Conservation (phyloP, 1,139 yeast species). For the Maudiozyma humilis region DNA sequence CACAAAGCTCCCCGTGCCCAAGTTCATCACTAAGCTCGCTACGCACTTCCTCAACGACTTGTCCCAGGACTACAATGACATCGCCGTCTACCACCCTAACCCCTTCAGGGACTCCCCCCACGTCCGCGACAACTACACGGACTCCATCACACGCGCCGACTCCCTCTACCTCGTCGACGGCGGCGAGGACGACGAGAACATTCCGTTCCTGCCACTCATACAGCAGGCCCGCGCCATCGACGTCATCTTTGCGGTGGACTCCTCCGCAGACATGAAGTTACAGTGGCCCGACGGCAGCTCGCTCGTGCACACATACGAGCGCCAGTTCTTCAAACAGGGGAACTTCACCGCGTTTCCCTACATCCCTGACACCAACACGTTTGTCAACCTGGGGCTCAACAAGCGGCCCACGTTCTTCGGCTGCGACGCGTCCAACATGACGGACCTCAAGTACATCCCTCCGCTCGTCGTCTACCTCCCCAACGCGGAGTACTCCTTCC, state of each 20-base stretch:
- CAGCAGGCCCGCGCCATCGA: conserved; percentile 66
- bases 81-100: conserved; percentile 52
- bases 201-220: conserved; percentile 70
- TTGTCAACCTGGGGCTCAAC: conserved; percentile 48
- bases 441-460: conserved; percentile 46
- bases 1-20: conserved; percentile 25
- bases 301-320: conserved; percentile 52
- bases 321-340: conserved; percentile 60
- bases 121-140: conserved; percentile 33
- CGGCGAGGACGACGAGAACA: conserved; percentile 77
- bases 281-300: conserved; percentile 78
- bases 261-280: conserved; percentile 63
- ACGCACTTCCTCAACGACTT: conserved; percentile 40
- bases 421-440: conserved; percentile 62
- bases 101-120: conserved; percentile 44
- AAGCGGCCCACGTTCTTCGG: conserved; percentile 78
- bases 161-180: conserved; percentile 70
- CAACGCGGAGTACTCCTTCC: conserved; percentile 60
- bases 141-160: conserved; percentile 35
- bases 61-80: conserved; percentile 12
- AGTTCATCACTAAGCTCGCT: conserved; percentile 43
- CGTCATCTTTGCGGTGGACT: conserved; percentile 73
- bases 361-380: conserved; percentile 66
- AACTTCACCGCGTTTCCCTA: conserved; percentile 68
- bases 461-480: conserved; percentile 77